phyloP scores from a whole-genome alignment of 1,284 basidiomycete species.

The Boletus holoroseus region DNA sequence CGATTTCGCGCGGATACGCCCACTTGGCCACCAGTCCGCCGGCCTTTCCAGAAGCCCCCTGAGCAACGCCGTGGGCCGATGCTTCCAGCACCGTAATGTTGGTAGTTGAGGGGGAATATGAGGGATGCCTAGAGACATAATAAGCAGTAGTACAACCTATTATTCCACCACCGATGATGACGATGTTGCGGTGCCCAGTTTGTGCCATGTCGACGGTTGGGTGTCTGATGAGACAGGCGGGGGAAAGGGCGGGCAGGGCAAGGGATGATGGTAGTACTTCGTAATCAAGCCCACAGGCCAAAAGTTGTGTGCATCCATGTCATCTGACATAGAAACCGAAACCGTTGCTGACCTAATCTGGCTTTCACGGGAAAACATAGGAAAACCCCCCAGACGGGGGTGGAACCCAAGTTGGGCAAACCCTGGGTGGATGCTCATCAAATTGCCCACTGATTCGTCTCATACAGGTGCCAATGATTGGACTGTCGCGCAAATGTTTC shows the following conservation, averaged over 20 bases:
- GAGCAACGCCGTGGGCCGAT: constrained; percentile 57
- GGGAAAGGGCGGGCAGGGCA: background rate
- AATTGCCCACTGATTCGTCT: background rate
- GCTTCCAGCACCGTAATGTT: constrained; percentile 75
- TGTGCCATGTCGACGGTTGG: constrained; percentile 15
- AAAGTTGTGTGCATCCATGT: background rate
- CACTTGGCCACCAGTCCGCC: constrained; percentile 87
- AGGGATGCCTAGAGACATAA: constrained; percentile 62
- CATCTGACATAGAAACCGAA: background rate
- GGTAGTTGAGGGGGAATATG: constrained; percentile 37
- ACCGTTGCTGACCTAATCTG: constrained; percentile 9
- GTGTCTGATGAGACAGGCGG: background rate
- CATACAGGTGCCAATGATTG: background rate
- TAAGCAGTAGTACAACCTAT: constrained; percentile 83
- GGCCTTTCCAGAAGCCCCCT: constrained; percentile 84
- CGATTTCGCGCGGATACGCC: constrained; percentile 75
- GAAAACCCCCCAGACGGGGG: constrained; percentile 9
- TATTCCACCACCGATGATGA: constrained; percentile 60
- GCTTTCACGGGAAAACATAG: background rate
- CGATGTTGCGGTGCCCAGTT: constrained; percentile 29
- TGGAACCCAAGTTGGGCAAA: background rate
- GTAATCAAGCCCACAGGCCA: background rate
- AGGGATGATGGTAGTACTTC: background rate
- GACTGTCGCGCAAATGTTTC: background rate
- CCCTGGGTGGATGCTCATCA: background rate